Conservation (phyloP, 108 stramenopile genomes). For the Discostella stelligeroides region DNA sequence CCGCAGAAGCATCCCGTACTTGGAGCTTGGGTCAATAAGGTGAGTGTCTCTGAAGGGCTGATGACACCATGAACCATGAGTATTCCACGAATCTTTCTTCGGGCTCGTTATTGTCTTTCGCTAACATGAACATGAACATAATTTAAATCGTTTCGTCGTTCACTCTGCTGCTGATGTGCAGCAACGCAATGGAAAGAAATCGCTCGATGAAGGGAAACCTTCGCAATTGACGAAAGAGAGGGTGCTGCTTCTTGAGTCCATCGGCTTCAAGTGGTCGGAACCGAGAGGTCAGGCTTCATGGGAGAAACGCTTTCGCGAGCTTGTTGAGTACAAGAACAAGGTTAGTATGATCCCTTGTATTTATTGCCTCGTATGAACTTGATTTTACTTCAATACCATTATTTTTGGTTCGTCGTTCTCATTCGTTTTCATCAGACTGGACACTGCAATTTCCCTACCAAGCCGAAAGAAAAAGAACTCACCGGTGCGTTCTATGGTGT, state of each 20-base stretch:
- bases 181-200: conserved; percentile 12
- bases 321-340: conserved; percentile 9
- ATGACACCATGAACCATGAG: too few species aligned
- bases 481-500: not conserved
- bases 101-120: too few species aligned
- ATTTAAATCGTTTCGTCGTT: too few species aligned
- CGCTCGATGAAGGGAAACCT: not conserved
- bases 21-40: conserved; percentile 24
- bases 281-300: conserved; percentile 7
- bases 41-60: not conserved
- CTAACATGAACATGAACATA: too few species aligned
- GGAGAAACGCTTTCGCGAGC: conserved; percentile 10
- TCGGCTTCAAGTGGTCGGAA: conserved; percentile 11
- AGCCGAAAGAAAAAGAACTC: conserved; percentile 10
- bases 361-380: too few species aligned
- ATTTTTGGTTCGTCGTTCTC: too few species aligned
- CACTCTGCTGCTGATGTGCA: not conserved
- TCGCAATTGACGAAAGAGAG: conserved; percentile 7
- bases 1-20: conserved; percentile 4
- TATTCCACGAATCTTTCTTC: too few species aligned
- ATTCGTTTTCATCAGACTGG: not conserved
- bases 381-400: too few species aligned
- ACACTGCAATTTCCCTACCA: not conserved
- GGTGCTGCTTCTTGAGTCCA: not conserved
- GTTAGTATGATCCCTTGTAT: not conserved